These are phyloP conservation scores for Hordeum pubiflorum DNA, from an alignment of 202 grass and related monocot genomes.

Conservation along the genomic window DNA sequence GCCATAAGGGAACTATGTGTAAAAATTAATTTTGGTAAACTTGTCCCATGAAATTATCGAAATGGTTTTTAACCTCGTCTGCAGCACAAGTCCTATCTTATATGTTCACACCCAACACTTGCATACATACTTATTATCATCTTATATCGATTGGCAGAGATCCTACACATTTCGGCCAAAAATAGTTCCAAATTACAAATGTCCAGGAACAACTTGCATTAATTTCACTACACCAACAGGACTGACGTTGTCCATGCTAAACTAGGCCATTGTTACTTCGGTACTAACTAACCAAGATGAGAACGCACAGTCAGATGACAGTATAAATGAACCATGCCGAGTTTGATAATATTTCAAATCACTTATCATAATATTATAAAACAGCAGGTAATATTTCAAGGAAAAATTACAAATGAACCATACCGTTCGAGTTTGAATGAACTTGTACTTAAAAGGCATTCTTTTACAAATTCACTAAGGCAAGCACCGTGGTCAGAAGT, in stretches of 20 bases:
- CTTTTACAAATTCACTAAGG: slow-evolving; percentile 22
- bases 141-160: not conserved
- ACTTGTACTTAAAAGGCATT: not conserved
- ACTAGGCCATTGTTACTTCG: not conserved
- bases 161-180: not conserved
- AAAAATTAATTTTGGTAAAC: slow-evolving; percentile 19
- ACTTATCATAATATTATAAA: not conserved
- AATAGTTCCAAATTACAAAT: not conserved
- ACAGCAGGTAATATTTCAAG: not conserved
- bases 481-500: not conserved
- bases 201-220: not conserved
- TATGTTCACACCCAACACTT: not conserved
- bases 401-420: not conserved
- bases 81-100: not conserved
- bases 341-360: not conserved
- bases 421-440: not conserved
- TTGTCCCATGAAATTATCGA: not conserved
- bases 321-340: not conserved
- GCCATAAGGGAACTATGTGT: not conserved
- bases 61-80: not conserved
- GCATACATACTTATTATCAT: not conserved
- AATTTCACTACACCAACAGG: not conserved
- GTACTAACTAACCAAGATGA: not conserved
- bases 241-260: not conserved
- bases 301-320: not conserved